phyloP scores from a whole-genome alignment of 495 filamentous ascomycete species.

The Stereocaulon alpinum region DNA sequence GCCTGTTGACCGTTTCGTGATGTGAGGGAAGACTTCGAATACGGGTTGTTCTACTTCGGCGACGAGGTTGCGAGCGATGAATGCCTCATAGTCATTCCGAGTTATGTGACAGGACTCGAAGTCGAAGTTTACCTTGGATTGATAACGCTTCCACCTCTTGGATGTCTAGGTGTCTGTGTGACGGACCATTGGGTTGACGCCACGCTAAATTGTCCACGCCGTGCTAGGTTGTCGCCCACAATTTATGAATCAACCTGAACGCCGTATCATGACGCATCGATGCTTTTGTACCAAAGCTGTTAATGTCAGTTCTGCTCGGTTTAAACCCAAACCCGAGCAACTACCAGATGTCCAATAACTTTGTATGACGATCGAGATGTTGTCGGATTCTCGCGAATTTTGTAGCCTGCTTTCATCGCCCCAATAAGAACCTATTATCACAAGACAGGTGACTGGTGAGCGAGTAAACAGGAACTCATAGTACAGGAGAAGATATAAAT shows the following conservation, averaged over 20 bases:
- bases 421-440: conserved; percentile 33
- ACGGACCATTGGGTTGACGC: conserved; percentile 18
- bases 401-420: conserved; percentile 40
- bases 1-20: conserved; percentile 42
- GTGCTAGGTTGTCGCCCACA: conserved; percentile 26
- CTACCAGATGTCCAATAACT: background rate
- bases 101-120: conserved; percentile 30
- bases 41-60: conserved; percentile 34
- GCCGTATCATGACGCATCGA: conserved; percentile 25
- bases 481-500: no score
- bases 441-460: conserved; percentile 7
- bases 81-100: conserved; percentile 36
- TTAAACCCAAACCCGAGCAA: no score
- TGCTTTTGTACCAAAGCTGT: conserved; percentile 20
- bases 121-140: conserved; percentile 1
- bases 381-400: conserved; percentile 16
- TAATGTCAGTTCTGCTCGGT: no score
- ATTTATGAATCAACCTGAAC: conserved; percentile 26
- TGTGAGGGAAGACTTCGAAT: conserved; percentile 45
- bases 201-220: conserved; percentile 25
- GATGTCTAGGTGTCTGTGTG: background rate
- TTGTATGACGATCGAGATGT: background rate
- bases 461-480: no score
- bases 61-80: conserved; percentile 36
- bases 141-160: background rate